A percentile compares a stretch with the other conserved stretches of the same genome.
Evolutionary conservation across 2,329 filamentous ascomycete genomes (phyloP).

Genomic region (Paramyrothecium roridum): DNA sequence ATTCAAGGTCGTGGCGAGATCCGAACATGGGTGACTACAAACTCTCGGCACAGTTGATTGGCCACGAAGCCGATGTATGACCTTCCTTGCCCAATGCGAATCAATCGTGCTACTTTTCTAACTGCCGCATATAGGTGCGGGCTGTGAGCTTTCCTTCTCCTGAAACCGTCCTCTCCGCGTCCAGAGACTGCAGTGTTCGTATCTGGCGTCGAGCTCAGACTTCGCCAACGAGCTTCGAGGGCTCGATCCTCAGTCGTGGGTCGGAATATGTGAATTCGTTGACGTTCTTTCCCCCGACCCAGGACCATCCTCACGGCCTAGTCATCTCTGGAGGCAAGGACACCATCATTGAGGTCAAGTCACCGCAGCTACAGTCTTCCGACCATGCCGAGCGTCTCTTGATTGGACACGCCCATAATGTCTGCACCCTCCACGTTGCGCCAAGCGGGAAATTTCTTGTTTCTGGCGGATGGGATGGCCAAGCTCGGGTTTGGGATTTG

Average conservation of each 20-base stretch:
- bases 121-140: constrained; percentile 64
- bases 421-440: constrained; percentile 81
- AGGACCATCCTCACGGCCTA: constrained; percentile 71
- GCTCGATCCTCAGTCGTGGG: constrained; percentile 74
- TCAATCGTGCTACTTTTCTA: constrained; percentile 4
- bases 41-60: constrained; percentile 83
- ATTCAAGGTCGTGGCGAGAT: no score
- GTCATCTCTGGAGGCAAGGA: constrained; percentile 88
- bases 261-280: constrained; percentile 86
- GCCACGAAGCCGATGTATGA: constrained; percentile 90
- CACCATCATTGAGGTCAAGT: constrained; percentile 85
- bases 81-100: constrained; percentile 1
- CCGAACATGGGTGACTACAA: constrained; percentile 73
- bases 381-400: constrained; percentile 84
- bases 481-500: constrained; percentile 83
- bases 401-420: constrained; percentile 81
- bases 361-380: constrained; percentile 61
- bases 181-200: constrained; percentile 86
- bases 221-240: constrained; percentile 69
- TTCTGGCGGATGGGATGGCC: constrained; percentile 91
- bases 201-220: constrained; percentile 71
- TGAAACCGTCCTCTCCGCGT: constrained; percentile 76
- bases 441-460: constrained; percentile 71
- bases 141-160: constrained; percentile 75
- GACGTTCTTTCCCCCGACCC: constrained; percentile 68